These are phyloP conservation scores for Podospora pseudopauciseta DNA, from an alignment of 495 filamentous ascomycete species.

Conservation along the genomic window DNA sequence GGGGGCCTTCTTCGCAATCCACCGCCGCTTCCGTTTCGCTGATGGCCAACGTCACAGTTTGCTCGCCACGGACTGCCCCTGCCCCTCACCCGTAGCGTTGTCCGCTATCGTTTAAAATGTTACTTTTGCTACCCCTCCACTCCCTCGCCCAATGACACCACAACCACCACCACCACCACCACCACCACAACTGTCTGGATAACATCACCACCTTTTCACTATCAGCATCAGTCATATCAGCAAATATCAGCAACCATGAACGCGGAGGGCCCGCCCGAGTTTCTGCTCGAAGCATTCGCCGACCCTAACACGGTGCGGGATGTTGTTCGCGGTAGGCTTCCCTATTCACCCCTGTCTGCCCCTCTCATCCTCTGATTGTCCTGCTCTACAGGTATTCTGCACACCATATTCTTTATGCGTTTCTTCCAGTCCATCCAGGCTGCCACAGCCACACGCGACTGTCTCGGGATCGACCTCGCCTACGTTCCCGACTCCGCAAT, in stretches of 20 bases:
- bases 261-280: slow-evolving; percentile 65
- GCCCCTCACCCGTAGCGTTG: neutral
- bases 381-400: slow-evolving; percentile 66
- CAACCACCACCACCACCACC: slow-evolving; percentile 2
- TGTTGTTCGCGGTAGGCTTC: slow-evolving; percentile 75
- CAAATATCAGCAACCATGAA: slow-evolving; percentile 40
- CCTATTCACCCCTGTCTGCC: slow-evolving; percentile 9
- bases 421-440: slow-evolving; percentile 82
- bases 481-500: slow-evolving; percentile 85
- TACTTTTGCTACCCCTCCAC: slow-evolving; percentile 7
- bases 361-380: slow-evolving; percentile 7
- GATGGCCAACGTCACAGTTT: neutral
- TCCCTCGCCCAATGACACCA: slow-evolving; percentile 4
- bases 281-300: slow-evolving; percentile 79
- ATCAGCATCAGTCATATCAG: neutral
- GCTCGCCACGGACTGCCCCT: neutral
- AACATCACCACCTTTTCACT: slow-evolving; percentile 1
- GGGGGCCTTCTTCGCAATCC: neutral
- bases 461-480: slow-evolving; percentile 88
- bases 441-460: slow-evolving; percentile 69
- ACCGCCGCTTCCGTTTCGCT: neutral
- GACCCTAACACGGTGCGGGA: slow-evolving; percentile 81
- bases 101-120: slow-evolving; percentile 4
- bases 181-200: neutral
- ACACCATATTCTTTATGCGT: slow-evolving; percentile 98